Evolutionary conservation across 345 rosid genomes (phyloP).

Genomic region (Pistacia vera): DNA sequence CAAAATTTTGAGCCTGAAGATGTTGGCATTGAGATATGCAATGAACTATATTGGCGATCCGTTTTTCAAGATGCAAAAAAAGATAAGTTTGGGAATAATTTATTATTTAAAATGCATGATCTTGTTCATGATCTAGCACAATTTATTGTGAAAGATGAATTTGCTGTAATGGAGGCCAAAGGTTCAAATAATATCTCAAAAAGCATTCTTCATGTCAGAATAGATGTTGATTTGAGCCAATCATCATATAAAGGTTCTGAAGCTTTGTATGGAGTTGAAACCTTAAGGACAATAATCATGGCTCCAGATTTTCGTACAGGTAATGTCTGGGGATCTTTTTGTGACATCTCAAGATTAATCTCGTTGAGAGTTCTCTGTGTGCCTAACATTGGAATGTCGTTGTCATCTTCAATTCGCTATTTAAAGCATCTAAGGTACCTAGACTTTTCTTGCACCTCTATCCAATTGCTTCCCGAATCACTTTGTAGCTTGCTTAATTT

Average conservation of each 20-base stretch:
- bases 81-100: neutral
- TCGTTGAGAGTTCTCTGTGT: neutral
- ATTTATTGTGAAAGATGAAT: slow-evolving; percentile 13
- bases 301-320: neutral
- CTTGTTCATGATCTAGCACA: slow-evolving; percentile 9
- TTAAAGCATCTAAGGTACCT: slow-evolving; percentile 11
- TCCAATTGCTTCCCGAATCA: slow-evolving; percentile 8
- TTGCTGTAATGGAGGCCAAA: neutral
- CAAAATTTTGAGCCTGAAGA: slow-evolving; percentile 10
- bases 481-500: slow-evolving; percentile 4
- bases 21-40: neutral
- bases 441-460: neutral
- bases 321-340: neutral
- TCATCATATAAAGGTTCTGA: no score
- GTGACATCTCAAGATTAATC: neutral
- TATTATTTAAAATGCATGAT: slow-evolving; percentile 27
- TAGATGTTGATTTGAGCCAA: neutral
- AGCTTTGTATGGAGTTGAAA: neutral
- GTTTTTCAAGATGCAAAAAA: slow-evolving; percentile 16
- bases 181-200: neutral
- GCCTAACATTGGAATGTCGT: no score
- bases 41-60: slow-evolving; percentile 17
- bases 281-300: neutral
- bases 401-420: no score
- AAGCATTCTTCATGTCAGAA: neutral